Base-by-base conservation (phyloP, 2,329 filamentous ascomycete species). In the Fusarium nodosum region DNA sequence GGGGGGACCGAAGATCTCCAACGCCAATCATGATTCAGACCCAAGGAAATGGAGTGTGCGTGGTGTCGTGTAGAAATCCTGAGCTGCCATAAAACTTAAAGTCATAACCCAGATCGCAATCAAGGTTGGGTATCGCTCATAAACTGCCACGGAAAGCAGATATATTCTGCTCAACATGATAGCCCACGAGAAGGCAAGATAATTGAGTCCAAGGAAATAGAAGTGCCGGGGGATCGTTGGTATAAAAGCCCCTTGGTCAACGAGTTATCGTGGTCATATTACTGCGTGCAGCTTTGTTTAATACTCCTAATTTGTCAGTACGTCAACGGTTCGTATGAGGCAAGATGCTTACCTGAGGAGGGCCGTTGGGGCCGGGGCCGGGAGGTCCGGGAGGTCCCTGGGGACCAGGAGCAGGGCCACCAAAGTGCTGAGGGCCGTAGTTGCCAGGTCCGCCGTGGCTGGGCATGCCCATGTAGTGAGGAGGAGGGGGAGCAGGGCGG, bases 401-500 rank as follows among this genome's bases (percentile, higher is more conserved):
- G 22, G 82, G 81, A 31, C 77, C 80, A 50, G 80, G 80, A 59
- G 78, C 78, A 69, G 79, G 80, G 67, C 81, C 83, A 53, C 82
- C 82, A 74, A 84, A 85, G 66, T 83, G 83, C 69, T 80, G 81
- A 65, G 82, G 81, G 22, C 82, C 83, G 58, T 82, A 83, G 54
- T 79, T 80, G 52, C 81, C 82, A 71, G 82, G 81, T 51, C 77
- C 80, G 46, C 77, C 80, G 62, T 83, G 82, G 62, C 78, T 78
- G 56, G 81, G 81, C 79, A 83, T 82, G 60, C 81, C 81, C 78
- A 85, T 84, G 79, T 86, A 87, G 77, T 87, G 85, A 63, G 85
- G 85, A 42, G 85, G 85, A 47, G 85, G 85, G 58, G 96, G 96
- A 52, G 96, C 96, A 68, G 96, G 96, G 70, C 96, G 92, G 84